Percentiles rank a stretch among this genome's conserved stretches.
phyloP scores from a whole-genome alignment of 2,329 filamentous ascomycete genomes.

The Reticulascus tulasneorum region DNA sequence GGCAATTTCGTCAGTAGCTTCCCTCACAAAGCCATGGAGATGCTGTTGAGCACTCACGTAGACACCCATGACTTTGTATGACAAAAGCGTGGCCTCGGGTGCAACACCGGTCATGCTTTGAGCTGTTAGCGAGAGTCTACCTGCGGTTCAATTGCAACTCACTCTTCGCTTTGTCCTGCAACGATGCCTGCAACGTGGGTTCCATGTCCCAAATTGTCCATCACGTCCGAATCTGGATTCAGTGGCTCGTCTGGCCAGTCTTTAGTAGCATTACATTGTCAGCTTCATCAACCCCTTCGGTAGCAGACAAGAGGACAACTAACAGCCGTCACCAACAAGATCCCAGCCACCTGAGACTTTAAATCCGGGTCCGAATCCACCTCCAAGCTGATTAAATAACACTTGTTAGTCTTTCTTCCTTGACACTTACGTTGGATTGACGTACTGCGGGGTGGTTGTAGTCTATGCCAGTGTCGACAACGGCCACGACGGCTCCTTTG shows the following conservation, averaged over 20 bases:
- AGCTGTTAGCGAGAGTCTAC: not conserved
- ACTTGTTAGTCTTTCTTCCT: not conserved
- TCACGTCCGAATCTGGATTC: conserved; percentile 3
- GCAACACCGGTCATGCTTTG: conserved; percentile 20
- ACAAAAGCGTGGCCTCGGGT: conserved; percentile 21
- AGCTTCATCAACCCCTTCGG: not conserved
- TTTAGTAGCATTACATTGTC: not conserved
- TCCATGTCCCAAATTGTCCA: conserved; percentile 4
- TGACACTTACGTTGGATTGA: not conserved
- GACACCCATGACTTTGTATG: conserved; percentile 23
- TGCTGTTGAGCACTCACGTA: too few species aligned
- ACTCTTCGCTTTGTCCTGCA: conserved; percentile 18
- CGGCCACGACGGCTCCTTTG: conserved; percentile 33
- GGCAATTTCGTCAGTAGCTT: too few species aligned
- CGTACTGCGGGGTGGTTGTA: conserved; percentile 33
- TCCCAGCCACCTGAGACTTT: conserved; percentile 4
- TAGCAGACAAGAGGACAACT: not conserved
- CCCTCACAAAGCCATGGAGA: not conserved
- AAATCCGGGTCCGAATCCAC: not conserved
- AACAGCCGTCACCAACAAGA: conserved; percentile 9
- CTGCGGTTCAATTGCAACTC: conserved; percentile 1
- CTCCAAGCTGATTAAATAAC: not conserved
- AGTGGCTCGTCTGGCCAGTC: conserved; percentile 3
- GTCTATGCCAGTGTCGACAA: conserved; percentile 37
- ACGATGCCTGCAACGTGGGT: conserved; percentile 27